These are phyloP conservation scores for Cladophialophora chaetospira DNA, from an alignment of 2,329 filamentous ascomycete genomes.

Conservation along the genomic window DNA sequence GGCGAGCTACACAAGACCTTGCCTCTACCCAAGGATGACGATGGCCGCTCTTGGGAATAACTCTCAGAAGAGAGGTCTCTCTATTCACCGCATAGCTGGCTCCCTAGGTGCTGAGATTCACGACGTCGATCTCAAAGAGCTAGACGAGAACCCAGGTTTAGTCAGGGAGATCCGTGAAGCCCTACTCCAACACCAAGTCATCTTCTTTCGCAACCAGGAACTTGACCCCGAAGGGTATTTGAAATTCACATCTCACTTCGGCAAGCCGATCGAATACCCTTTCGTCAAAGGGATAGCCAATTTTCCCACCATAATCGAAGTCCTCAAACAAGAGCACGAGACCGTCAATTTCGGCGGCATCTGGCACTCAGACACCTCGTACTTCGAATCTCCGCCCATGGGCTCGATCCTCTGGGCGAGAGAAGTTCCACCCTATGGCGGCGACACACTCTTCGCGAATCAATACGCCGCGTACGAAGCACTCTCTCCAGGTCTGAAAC, in stretches of 20 bases:
- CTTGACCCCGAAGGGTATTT: constrained; percentile 24
- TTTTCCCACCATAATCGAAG: constrained; percentile 30
- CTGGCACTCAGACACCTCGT: constrained; percentile 32
- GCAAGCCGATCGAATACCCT: constrained; percentile 30
- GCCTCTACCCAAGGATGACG: neutral
- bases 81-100: constrained; percentile 28
- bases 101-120: constrained; percentile 29
- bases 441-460: constrained; percentile 38
- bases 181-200: constrained; percentile 29
- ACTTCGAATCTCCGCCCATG: constrained; percentile 27
- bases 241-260: constrained; percentile 27
- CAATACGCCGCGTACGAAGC: constrained; percentile 37
- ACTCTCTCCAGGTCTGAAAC: constrained; percentile 37
- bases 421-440: constrained; percentile 35
- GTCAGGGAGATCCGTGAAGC: constrained; percentile 28
- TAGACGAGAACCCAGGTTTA: constrained; percentile 23
- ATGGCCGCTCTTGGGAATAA: neutral
- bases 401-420: constrained; percentile 29
- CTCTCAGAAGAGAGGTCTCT: constrained; percentile 16
- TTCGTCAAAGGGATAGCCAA: constrained; percentile 30
- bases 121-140: constrained; percentile 25
- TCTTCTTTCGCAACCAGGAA: constrained; percentile 31
- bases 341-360: constrained; percentile 32
- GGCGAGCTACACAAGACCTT: neutral
- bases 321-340: constrained; percentile 31